Conservation (phyloP, 176 grass and related monocot genomes). For the Echinochloa phyllopogon region DNA sequence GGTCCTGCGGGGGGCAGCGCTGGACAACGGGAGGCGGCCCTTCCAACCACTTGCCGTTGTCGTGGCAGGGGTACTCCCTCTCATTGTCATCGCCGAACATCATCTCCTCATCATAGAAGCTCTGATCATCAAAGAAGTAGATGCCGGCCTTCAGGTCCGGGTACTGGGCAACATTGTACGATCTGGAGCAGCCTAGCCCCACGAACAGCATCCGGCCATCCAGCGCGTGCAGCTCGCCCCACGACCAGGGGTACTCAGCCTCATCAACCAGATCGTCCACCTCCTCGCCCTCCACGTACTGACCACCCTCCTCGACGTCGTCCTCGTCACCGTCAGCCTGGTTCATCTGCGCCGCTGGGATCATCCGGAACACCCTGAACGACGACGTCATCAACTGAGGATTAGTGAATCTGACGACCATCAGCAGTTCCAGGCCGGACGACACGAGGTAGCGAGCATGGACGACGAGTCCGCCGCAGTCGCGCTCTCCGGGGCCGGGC, state of each 20-base stretch:
- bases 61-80: not conserved
- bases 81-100: too few relatives aligned
- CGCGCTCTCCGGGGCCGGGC: not conserved
- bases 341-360: not conserved
- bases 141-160: not conserved
- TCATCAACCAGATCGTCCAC: too few relatives aligned
- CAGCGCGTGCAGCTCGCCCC: not conserved
- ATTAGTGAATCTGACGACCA: not conserved
- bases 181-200: not conserved
- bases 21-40: not conserved
- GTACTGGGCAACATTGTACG: not conserved
- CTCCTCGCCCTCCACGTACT: too few relatives aligned
- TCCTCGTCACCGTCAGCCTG: too few relatives aligned
- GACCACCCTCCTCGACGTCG: too few relatives aligned
- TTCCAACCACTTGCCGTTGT: not conserved
- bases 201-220: not conserved
- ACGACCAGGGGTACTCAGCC: not conserved
- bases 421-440: not conserved
- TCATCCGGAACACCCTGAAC: not conserved
- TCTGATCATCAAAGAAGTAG: not conserved
- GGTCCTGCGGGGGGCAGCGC: not conserved
- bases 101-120: not conserved
- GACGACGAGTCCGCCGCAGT: not conserved
- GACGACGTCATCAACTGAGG: not conserved
- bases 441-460: not conserved